Evolutionary conservation across 495 filamentous ascomycete species (phyloP), one percentile per base, ranked within the genome.

Genomic region (Aspergillus taichungensis): DNA sequence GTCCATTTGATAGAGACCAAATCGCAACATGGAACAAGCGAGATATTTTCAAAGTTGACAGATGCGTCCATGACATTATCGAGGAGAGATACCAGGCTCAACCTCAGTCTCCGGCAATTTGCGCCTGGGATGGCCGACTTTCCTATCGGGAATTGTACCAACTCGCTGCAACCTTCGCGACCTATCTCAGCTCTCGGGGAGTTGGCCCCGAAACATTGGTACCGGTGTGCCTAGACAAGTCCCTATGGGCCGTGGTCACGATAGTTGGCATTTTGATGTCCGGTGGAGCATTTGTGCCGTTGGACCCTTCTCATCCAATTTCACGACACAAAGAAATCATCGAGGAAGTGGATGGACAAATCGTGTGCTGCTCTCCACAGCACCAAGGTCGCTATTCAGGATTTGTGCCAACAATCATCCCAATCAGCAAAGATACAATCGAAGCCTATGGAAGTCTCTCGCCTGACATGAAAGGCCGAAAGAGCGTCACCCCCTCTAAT

Each of bases 151-250:
- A 74, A 30, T 52, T 71, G 28, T 58, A 62, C 40, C 37, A 59
- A 1, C 46, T 63, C n/a, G 60, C 67, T 6, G 61, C 64, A 5
- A 54, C 52, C 1, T 64, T 72, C 13, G 66, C 67, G 7, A 50
- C 47, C 6, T 63, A 71, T 36, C 53, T 76, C 0, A 45, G 53
- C 1, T 61, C 58, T 13, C 66, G 74, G 6, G 77, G 77, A 27
- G 65, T 82, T 34, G 57, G 53, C 2, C 64, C 62, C 3, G 75
- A 76, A 27, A 59, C 54, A 0, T 41, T 78, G 1, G 73, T 83
- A 3, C 78, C 78, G 3, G 50, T 84, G 0, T 79, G 71, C 45
- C 65, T 82, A 24, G 69, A 76, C 36, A 83, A 82, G 42, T 77
- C 74, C 0, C 57, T 66, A 1, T 81, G 70, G 71, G 69, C 72